These are phyloP conservation scores for Aspergillus japonicus DNA, from an alignment of 2,329 filamentous ascomycete genomes.

Conservation along the genomic window DNA sequence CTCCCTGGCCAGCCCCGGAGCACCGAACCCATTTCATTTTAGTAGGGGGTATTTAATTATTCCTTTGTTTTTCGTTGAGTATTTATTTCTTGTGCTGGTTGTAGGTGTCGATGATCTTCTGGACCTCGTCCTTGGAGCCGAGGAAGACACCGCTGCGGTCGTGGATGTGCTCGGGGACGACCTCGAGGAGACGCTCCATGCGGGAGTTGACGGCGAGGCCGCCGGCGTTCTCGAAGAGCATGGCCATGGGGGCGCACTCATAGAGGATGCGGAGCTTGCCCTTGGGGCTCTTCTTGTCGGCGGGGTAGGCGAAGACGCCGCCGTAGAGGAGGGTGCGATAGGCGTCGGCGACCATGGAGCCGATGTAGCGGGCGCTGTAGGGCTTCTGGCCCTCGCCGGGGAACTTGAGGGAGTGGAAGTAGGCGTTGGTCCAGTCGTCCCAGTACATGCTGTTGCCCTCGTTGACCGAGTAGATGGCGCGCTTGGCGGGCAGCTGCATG, in stretches of 20 bases:
- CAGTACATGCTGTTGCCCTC: conserved; percentile 98
- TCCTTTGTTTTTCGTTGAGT: not conserved
- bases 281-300: conserved; percentile 97
- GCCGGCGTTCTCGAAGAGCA: conserved; percentile 98
- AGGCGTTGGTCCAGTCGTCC: conserved; percentile 81
- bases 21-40: not conserved
- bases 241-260: conserved; percentile 97
- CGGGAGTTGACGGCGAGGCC: conserved; percentile 88
- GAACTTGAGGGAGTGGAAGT: conserved; percentile 86
- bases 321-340: conserved; percentile 95
- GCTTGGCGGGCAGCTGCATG: conserved; percentile 79
- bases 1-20: not conserved
- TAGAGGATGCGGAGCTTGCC: conserved; percentile 96
- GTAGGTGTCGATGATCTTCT: conserved; percentile 88
- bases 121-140: conserved; percentile 90
- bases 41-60: not conserved
- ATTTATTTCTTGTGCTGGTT: conserved; percentile 49
- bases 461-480: conserved; percentile 95
- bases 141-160: conserved; percentile 95
- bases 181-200: conserved; percentile 85
- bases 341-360: conserved; percentile 96
- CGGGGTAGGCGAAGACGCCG: conserved; percentile 95
- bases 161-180: conserved; percentile 89
- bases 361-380: conserved; percentile 93
- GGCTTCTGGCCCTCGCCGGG: conserved; percentile 72